Evolutionary conservation across 805 yeast species (phyloP), one percentile per base, ranked within the genome.

Genomic region (Candida ponderosae): DNA sequence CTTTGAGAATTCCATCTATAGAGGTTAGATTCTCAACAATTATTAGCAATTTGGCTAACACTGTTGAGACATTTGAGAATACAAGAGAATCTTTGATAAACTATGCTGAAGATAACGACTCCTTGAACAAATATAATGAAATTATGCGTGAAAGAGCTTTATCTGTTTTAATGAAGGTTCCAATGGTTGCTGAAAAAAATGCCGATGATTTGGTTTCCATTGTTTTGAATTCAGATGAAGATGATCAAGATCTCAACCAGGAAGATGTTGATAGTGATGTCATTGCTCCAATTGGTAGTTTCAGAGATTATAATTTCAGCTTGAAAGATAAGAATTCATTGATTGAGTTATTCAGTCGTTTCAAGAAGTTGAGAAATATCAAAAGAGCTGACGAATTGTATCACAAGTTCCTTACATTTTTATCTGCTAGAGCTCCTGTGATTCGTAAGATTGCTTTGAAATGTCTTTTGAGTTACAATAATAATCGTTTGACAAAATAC

Each of bases 361-460:
- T 90, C 61, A 76, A 69, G 32, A 76, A 76, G 38, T 72, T 88
- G 42, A 73, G 70, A 36, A 66, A 66, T n/a, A 60, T 79, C 15
- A 59, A 67, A 32, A 65, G 70, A 15, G 63, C 78, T 19, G 74
- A 69, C 1, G 72, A 70, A 18, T 70, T 93, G 4, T 70, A 68
- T 41, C 59, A 62, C 1, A 68, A 75, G 34, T 57, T 82, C 33
- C 57, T 83, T 36, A 59, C 62, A 18, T 63, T 82, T 33, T 59
- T 93, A 31, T 72, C 85, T 6, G 77, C 80, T 53, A 74, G 77
- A 47, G 72, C 68, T 33, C 53, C 72, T 1, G 75, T 72, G 7
- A 68, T 81, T 1, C 97, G 90, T 59, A 77, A 75, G 43, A 57
- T 76, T 24, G 93, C 96, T 0, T 64, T 93, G 33, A 71, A 74